Percentiles rank a stretch among this genome's conserved stretches.
Conservation (phyloP, 2,329 filamentous ascomycete genomes). For the Moelleriella libera region DNA sequence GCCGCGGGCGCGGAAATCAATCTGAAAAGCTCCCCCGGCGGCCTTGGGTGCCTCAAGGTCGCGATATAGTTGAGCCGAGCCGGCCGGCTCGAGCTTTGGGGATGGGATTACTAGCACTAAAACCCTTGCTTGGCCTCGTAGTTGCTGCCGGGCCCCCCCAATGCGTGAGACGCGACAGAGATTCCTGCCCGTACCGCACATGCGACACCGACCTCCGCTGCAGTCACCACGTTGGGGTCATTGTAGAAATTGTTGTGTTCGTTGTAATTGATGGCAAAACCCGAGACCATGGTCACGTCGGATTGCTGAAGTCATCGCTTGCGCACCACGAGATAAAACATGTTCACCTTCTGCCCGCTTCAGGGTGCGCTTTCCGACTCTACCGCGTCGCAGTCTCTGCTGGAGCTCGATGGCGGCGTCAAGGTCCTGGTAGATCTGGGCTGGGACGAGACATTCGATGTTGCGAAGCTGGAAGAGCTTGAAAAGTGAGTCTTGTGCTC, state of each 20-base stretch:
- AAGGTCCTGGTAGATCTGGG: slow-evolving; percentile 91
- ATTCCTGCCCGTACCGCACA: too few species aligned
- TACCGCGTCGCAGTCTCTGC: slow-evolving; percentile 79
- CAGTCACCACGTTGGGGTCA: too few species aligned
- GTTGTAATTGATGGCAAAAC: too few species aligned
- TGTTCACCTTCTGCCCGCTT: slow-evolving; percentile 94
- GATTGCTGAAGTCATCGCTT: background rate
- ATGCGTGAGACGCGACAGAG: too few species aligned
- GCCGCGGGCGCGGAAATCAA: too few species aligned
- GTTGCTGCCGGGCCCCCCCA: too few species aligned
- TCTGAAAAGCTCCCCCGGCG: too few species aligned
- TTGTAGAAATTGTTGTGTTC: too few species aligned
- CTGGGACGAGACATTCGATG: slow-evolving; percentile 88
- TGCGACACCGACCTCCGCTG: too few species aligned
- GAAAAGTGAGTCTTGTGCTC: slow-evolving; percentile 53
- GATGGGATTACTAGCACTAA: too few species aligned
- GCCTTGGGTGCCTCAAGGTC: background rate
- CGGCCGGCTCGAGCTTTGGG: background rate
- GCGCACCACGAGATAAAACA: slow-evolving; percentile 24
- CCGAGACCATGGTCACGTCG: too few species aligned
- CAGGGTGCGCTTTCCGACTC: slow-evolving; percentile 83
- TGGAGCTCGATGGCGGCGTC: slow-evolving; percentile 92
- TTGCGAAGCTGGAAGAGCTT: slow-evolving; percentile 67
- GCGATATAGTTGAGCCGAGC: slow-evolving; percentile 4
- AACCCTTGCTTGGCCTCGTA: too few species aligned